Conservation (phyloP, 768 basidiomycete genomes). For the Termitomyces eurrhizus region DNA sequence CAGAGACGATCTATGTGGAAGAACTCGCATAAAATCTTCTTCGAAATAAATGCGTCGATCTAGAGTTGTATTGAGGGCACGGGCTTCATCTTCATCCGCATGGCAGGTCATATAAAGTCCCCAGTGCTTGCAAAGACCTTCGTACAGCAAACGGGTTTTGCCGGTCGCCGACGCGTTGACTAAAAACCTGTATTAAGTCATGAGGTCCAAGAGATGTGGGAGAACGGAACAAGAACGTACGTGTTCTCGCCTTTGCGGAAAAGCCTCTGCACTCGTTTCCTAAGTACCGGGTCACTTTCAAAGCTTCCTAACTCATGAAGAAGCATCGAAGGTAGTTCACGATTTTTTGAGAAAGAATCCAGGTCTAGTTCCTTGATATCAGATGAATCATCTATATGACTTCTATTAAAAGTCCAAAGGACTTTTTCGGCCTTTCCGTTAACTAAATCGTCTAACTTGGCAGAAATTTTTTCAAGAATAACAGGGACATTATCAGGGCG, state of each 20-base stretch:
- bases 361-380: not conserved
- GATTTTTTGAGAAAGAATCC: not conserved
- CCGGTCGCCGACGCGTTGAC: conserved; percentile 8
- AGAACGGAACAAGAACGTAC: not conserved
- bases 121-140: too few relatives aligned
- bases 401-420: not conserved
- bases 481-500: not conserved
- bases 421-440: not conserved
- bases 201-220: not conserved
- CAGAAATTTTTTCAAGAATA: not conserved
- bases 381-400: not conserved
- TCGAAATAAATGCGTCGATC: not conserved
- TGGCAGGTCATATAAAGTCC: not conserved
- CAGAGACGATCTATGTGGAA: not conserved
- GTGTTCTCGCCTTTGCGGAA: not conserved
- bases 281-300: not conserved
- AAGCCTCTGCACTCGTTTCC: not conserved
- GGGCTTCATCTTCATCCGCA: conserved; percentile 1
- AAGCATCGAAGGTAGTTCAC: not conserved
- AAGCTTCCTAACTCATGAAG: conserved; percentile 1
- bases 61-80: not conserved
- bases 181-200: not conserved
- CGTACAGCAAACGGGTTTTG: not conserved
- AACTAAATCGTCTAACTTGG: not conserved
- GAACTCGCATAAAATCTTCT: not conserved